Conservation (phyloP, 2,329 filamentous ascomycete species). For the Alternaria consortialis region DNA sequence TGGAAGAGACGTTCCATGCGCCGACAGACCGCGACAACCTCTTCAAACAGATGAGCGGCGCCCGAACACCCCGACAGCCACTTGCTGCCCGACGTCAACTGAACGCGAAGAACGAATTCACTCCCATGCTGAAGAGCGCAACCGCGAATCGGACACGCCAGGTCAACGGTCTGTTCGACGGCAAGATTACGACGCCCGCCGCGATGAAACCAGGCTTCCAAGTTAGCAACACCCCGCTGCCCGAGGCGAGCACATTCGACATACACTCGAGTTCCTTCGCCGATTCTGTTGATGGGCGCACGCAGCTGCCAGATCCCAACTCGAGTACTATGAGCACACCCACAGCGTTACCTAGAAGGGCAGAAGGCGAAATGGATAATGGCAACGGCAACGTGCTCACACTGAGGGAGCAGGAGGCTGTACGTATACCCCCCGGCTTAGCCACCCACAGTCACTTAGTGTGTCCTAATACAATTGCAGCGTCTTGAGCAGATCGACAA, state of each 20-base stretch:
- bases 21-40: slow-evolving; percentile 76
- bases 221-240: slow-evolving; percentile 77
- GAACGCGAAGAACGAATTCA: slow-evolving; percentile 78
- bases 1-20: slow-evolving; percentile 86
- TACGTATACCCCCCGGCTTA: slow-evolving; percentile 51
- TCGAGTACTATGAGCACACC: slow-evolving; percentile 86
- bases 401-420: slow-evolving; percentile 91
- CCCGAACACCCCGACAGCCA: slow-evolving; percentile 75
- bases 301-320: slow-evolving; percentile 77
- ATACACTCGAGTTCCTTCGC: slow-evolving; percentile 59
- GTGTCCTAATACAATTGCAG: slow-evolving; percentile 44
- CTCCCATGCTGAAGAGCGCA: slow-evolving; percentile 86
- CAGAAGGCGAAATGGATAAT: slow-evolving; percentile 71
- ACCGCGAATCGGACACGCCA: slow-evolving; percentile 69
- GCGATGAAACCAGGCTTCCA: slow-evolving; percentile 68
- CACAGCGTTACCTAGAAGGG: slow-evolving; percentile 72
- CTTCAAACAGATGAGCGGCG: slow-evolving; percentile 75
- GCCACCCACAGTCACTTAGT: too few species aligned
- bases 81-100: slow-evolving; percentile 67
- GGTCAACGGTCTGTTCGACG: slow-evolving; percentile 51
- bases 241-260: slow-evolving; percentile 73
- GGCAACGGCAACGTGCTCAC: slow-evolving; percentile 91
- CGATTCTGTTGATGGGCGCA: slow-evolving; percentile 68
- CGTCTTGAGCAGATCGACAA: slow-evolving; percentile 95
- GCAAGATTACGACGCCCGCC: slow-evolving; percentile 68